Evolutionary conservation across 345 rosid species (phyloP), one percentile per base, ranked within the genome.

Genomic region (Acer negundo): DNA sequence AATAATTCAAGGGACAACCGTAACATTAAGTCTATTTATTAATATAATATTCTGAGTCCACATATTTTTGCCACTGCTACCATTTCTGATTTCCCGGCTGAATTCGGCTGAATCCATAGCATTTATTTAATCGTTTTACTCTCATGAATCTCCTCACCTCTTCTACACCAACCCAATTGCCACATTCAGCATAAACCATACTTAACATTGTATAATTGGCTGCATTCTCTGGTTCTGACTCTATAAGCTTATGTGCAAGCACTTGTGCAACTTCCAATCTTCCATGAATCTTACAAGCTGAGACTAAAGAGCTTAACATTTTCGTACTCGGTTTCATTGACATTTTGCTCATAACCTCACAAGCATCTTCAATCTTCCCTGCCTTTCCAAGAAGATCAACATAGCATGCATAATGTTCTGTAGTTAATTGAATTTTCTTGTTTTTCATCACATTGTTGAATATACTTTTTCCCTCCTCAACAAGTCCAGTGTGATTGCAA

Each of bases 311-410:
- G 82, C 86, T 87, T 86, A 86, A 85, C 38, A 86, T 80, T 79
- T 73, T 83, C 65, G 86, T 22, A 63, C 84, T 83, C 46, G 92
- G 87, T 63, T 78, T 78, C 89, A 89, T 76, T 3, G 92, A 87
- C 88, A 90, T 87, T 74, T 81, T 81, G 72, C 74, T 79, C 63
- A 82, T 47, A 49, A 80, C 84, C 19, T 75, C 73, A 24, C 85
- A 73, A 17, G 88, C 91, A 59, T 86, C 88, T 35, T 82, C 82
- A 10, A 89, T 79, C 83, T 83, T 80, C 67, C 92, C 92, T 20
- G 82, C 84, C 79, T 84, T 89, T 35, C 94, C 91, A 28, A 89
- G 89, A 80, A 87, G 87, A 86, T 89, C 85, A 72, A 90, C 75
- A 69, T 73, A 82, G 84, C 90, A 89, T 73, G 90, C 85, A 74